Evolutionary conservation across 768 basidiomycete genomes (phyloP), one percentile per base, ranked within the genome.

Genomic region (Dacryopinax spathularia): DNA sequence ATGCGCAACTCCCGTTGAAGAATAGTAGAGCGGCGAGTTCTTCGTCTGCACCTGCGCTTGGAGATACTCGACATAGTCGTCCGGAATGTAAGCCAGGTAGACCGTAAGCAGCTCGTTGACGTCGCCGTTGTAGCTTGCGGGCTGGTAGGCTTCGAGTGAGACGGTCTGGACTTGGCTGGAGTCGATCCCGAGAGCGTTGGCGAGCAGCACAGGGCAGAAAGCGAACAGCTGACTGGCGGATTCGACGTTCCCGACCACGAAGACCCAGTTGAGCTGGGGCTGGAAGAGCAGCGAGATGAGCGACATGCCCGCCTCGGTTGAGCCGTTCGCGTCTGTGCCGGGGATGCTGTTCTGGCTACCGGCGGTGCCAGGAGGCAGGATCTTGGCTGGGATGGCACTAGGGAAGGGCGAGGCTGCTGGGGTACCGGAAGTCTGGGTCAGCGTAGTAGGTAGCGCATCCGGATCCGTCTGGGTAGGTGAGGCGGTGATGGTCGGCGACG

Each of bases 201-300:
- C 65, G 61, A 87, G 67, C 63, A 85, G 71, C 0, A 69, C 29
- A 0, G 91, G 89, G 62, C 86, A 75, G 69, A 79, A 86, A 13
- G 81, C 82, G 70, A 97, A 89, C 41, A 98, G 78, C 75, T 97
- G 90, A 59, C 80, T 85, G 1, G 82, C 78, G 0, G 88, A 80
- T 62, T 85, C 77, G 7, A 73, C 64, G 65, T 77, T 83, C 15
- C 67, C 66, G 37, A 84, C 82, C 2, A 92, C 87, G 67, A 84
- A 89, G 0, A 68, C 20, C 91, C 91, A 94, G 63, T 79, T 80
- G 65, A 93, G 75, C 1, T 64, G 69, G 2, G 69, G 48, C 62
- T 83, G 79, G 73, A 91, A 87, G 65, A 89, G 69, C 37, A 94
- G 68, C 61, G 80, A 86, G 72, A 91, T 81, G 65, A 84, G 65